Evolutionary conservation across 2,329 filamentous ascomycete genomes (phyloP), one percentile per base, ranked within the genome.

Genomic region (Phaeosphaeriaceae sp.): DNA sequence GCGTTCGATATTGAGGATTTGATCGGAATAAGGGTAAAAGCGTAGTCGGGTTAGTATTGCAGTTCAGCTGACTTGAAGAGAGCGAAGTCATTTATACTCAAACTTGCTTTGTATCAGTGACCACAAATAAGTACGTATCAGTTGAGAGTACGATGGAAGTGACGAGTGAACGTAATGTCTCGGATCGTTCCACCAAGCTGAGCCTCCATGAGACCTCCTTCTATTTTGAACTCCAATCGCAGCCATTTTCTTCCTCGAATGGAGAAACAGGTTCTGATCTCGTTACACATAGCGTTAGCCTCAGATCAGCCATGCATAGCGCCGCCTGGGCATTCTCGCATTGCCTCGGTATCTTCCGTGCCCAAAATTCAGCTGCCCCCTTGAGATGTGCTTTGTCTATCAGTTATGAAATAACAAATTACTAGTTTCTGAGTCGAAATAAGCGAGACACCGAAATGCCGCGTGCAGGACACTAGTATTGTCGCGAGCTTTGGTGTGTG

Each of bases 171-270:
- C 36, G 32, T 5, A 34, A 34, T 44, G 39, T 52, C 30, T 54
- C 49, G 54, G 56, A 26, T 46, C 40, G 52, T 52, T 41, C 46
- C 48, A 57, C 48, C 46, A 47, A 16, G 23, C 48, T 39, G 11
- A 41, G 20, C 30, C 36, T 49, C 30, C n/a, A 16, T 21, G 23
- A 26, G 28, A 39, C 38, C 30, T 48, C 42, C 49, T 50, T 52
- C 56, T 64, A 62, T 64, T 64, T 60, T 56, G 50, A 59, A 48
- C 46, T 17, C 43, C 40, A 50, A 34, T 16, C 29, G 50, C 48
- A 41, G 49, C 51, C 50, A 51, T 39, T 49, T 39, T 39, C 38
- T 46, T 29, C 16, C 18, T 37, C 36, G 28, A 46, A 44, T 23
- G 46, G 36, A 43, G 47, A 49, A 48, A 39, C 20, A 38, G 20